Evolutionary conservation across 2,329 filamentous ascomycete genomes (phyloP).

Genomic region (Trichoderma simmonsii): DNA sequence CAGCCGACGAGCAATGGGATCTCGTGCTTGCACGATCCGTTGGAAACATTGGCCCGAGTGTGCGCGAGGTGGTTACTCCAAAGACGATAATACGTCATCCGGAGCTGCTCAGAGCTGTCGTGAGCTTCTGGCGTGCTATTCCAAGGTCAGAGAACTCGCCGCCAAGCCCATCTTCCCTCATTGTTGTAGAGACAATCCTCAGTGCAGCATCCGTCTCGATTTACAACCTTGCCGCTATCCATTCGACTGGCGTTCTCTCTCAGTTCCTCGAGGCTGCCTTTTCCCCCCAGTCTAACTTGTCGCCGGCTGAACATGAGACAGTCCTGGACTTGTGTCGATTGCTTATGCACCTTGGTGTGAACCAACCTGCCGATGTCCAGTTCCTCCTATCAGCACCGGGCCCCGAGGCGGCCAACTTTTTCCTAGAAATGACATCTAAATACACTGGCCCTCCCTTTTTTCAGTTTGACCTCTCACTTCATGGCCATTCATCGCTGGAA

Average conservation of each 20-base stretch:
- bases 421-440: conserved; percentile 66
- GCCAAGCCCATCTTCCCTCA: conserved; percentile 55
- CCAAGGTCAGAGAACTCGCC: conserved; percentile 44
- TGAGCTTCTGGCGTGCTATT: conserved; percentile 63
- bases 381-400: conserved; percentile 60
- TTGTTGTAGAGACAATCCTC: conserved; percentile 63
- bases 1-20: conserved; percentile 38
- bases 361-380: conserved; percentile 77
- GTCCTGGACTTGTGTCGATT: conserved; percentile 65
- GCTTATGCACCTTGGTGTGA: conserved; percentile 73
- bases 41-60: conserved; percentile 37
- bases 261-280: conserved; percentile 64
- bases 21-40: conserved; percentile 37
- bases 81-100: conserved; percentile 56
- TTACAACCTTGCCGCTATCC: conserved; percentile 68
- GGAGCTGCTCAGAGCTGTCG: conserved; percentile 60
- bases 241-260: conserved; percentile 67
- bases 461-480: conserved; percentile 86
- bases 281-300: conserved; percentile 47
- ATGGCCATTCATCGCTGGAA: conserved; percentile 89
- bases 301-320: conserved; percentile 53
- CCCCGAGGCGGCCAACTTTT: conserved; percentile 62
- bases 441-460: conserved; percentile 81
- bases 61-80: conserved; percentile 49
- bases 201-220: conserved; percentile 59